Evolutionary conservation across 345 rosid species (phyloP).

Genomic region (Aethionema arabicum): DNA sequence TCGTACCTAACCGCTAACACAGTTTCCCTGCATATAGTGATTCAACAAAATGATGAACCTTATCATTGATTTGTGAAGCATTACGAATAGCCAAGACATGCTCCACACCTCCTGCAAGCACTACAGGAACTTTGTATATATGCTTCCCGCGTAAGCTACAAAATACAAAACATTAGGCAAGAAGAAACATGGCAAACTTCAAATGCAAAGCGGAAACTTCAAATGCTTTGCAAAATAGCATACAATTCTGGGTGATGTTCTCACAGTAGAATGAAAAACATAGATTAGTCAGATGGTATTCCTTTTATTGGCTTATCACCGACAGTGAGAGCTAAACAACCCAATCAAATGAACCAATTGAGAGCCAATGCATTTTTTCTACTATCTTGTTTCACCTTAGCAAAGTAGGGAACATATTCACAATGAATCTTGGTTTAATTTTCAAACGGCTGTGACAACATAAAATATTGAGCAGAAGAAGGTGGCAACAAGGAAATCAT

Average conservation of each 20-base stretch:
- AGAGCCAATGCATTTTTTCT: background rate
- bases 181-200: slow-evolving; percentile 23
- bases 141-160: slow-evolving; percentile 87
- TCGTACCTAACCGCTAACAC: no score
- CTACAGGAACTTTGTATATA: slow-evolving; percentile 61
- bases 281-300: background rate
- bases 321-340: slow-evolving; percentile 12
- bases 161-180: slow-evolving; percentile 26
- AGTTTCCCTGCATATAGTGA: slow-evolving; percentile 14
- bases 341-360: slow-evolving; percentile 9
- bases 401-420: background rate
- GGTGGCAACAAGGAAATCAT: slow-evolving; percentile 16
- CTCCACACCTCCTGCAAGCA: slow-evolving; percentile 65
- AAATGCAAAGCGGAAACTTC: slow-evolving; percentile 17
- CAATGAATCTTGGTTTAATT: background rate
- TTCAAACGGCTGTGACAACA: slow-evolving; percentile 14
- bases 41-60: slow-evolving; percentile 41
- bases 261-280: slow-evolving; percentile 6
- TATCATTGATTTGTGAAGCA: slow-evolving; percentile 55
- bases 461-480: slow-evolving; percentile 21
- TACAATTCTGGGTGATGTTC: slow-evolving; percentile 2
- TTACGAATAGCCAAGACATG: slow-evolving; percentile 75
- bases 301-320: slow-evolving; percentile 12
- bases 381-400: slow-evolving; percentile 8
- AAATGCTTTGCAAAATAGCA: slow-evolving; percentile 19